phyloP scores from a whole-genome alignment of 2,329 filamentous ascomycete species.

The Arthroderma sp. region DNA sequence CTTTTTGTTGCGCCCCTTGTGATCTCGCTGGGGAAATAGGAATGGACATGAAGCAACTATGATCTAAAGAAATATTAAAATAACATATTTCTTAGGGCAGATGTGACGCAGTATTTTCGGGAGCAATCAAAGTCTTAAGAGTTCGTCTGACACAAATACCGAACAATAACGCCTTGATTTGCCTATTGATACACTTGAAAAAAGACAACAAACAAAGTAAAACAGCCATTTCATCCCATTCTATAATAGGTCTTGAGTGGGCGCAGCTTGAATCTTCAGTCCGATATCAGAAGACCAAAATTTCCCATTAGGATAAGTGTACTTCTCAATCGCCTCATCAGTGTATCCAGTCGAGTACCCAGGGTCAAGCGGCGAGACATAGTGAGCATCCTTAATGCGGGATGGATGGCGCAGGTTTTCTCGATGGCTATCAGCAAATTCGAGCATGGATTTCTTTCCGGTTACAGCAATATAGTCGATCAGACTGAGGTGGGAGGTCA shows the following conservation, averaged over 20 bases:
- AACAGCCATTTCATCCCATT: background rate
- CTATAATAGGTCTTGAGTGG: slow-evolving; percentile 11
- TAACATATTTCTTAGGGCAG: too few relatives aligned
- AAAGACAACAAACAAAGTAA: background rate
- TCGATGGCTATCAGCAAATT: slow-evolving; percentile 87
- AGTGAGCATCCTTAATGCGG: slow-evolving; percentile 70
- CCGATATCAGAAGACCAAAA: slow-evolving; percentile 22
- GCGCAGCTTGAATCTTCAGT: slow-evolving; percentile 18
- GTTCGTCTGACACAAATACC: too few relatives aligned
- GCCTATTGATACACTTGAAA: background rate
- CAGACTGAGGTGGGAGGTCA: slow-evolving; percentile 82
- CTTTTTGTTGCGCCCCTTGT: too few relatives aligned
- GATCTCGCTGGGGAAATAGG: too few relatives aligned
- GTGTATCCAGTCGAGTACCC: slow-evolving; percentile 46
- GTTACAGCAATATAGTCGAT: slow-evolving; percentile 84
- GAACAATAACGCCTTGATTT: too few relatives aligned
- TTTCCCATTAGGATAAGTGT: slow-evolving; percentile 18
- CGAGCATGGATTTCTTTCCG: slow-evolving; percentile 66
- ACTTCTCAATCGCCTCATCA: slow-evolving; percentile 18
- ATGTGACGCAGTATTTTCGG: too few relatives aligned
- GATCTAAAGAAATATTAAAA: too few relatives aligned
- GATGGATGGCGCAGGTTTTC: slow-evolving; percentile 81
- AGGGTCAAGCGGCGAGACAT: slow-evolving; percentile 67
- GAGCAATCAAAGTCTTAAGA: too few relatives aligned
- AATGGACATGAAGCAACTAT: too few relatives aligned